Evolutionary conservation across 345 rosid genomes (phyloP).

Genomic region (Dimocarpus longan): DNA sequence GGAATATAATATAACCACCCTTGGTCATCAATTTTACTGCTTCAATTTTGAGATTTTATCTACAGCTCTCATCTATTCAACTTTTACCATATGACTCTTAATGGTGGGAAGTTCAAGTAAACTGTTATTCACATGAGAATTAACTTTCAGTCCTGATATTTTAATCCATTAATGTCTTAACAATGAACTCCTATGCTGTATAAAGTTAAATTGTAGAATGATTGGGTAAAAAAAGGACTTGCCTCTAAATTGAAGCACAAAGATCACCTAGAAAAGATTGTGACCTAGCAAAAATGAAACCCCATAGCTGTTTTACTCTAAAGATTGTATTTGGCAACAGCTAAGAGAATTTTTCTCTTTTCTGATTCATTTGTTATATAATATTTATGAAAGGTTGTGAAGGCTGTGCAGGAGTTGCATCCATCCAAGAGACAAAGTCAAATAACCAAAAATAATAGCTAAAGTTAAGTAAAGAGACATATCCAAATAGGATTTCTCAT

Average conservation of each 20-base stretch:
- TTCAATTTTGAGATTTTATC: not conserved
- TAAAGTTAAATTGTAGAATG: not conserved
- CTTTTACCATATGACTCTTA: too few species aligned
- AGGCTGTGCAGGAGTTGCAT: not conserved
- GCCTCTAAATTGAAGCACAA: too few species aligned
- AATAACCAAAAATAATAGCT: not conserved
- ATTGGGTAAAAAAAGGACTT: not conserved
- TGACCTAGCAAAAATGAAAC: too few species aligned
- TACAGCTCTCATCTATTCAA: too few species aligned
- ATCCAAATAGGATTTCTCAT: not conserved
- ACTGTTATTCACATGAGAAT: not conserved
- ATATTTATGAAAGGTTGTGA: not conserved
- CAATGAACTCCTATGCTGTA: too few species aligned
- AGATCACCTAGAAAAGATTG: too few species aligned
- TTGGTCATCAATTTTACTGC: not conserved
- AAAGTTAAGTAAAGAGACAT: too few species aligned
- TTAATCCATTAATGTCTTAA: not conserved
- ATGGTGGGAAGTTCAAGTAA: not conserved
- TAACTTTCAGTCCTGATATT: not conserved
- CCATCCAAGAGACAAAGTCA: not conserved
- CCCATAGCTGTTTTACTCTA: too few species aligned
- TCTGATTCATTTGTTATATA: too few species aligned
- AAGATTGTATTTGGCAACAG: too few species aligned
- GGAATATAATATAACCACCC: too few species aligned
- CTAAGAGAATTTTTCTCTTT: too few species aligned